phyloP scores from a whole-genome alignment of 345 rosid species.

The sweet orange (Citrus sinensis) region DNA sequence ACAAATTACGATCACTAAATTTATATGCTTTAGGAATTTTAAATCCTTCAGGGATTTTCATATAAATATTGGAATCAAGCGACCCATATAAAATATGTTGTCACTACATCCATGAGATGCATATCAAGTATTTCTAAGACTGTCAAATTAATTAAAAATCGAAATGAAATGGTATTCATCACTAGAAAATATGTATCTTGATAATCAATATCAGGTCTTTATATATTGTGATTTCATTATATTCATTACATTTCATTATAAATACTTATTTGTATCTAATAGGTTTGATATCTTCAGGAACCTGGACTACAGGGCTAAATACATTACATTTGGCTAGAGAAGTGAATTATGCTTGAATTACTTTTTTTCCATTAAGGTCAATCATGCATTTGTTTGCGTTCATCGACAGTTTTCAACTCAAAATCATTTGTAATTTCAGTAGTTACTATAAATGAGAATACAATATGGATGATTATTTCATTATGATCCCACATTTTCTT shows the following conservation, averaged over 20 bases:
- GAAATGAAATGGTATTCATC: background rate
- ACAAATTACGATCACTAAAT: too few species aligned
- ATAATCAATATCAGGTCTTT: background rate
- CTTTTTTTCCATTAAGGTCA: background rate
- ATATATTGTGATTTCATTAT: background rate
- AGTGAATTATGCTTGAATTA: background rate
- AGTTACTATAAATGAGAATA: background rate
- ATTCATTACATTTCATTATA: background rate
- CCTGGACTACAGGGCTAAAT: background rate
- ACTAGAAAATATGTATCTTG: background rate
- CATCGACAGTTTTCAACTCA: too few species aligned
- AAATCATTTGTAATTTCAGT: too few species aligned
- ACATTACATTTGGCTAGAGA: background rate
- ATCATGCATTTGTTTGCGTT: background rate
- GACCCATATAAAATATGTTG: background rate
- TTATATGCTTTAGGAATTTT: background rate
- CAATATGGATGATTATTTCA: fast-evolving
- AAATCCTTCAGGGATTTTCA: background rate
- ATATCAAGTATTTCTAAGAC: background rate
- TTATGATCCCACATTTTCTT: background rate
- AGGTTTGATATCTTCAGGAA: background rate
- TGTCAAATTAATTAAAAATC: background rate
- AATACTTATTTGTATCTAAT: background rate
- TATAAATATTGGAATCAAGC: background rate
- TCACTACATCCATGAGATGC: background rate